Percentiles rank a stretch among this genome's conserved stretches.
Evolutionary conservation across 768 basidiomycete species (phyloP).

Genomic region (Macrocybe gigantea): DNA sequence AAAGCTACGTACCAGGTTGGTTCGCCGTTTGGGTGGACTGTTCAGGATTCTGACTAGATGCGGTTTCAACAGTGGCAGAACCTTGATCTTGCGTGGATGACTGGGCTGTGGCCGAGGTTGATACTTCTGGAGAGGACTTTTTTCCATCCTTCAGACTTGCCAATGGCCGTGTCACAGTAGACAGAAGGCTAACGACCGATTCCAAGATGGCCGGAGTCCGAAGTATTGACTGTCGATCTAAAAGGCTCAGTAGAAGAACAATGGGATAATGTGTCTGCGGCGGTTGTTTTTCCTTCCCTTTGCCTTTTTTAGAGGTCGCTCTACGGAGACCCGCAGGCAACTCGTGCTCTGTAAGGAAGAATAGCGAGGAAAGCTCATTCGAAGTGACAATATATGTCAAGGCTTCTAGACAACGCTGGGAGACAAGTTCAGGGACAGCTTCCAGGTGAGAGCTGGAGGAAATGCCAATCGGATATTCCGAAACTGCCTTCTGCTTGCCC

Average conservation of each 20-base stretch:
- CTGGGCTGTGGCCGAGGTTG: not conserved
- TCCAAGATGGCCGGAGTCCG: slow-evolving; percentile 91
- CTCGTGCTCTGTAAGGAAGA: slow-evolving; percentile 97
- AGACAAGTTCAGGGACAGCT: slow-evolving; percentile 86
- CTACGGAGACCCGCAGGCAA: slow-evolving; percentile 73
- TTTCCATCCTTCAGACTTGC: slow-evolving; percentile 53
- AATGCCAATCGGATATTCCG: slow-evolving; percentile 46
- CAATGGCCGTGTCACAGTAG: slow-evolving; percentile 83
- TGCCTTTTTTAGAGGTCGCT: slow-evolving; percentile 75
- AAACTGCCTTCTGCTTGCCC: slow-evolving; percentile 63
- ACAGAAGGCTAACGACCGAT: slow-evolving; percentile 81
- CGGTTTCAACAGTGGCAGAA: slow-evolving; percentile 3
- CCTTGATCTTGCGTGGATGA: too few relatives aligned
- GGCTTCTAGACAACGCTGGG: slow-evolving; percentile 91
- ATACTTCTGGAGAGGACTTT: slow-evolving; percentile 7
- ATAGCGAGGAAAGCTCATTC: slow-evolving; percentile 81
- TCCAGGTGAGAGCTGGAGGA: slow-evolving; percentile 46
- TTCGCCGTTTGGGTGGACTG: not conserved
- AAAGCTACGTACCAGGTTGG: not conserved
- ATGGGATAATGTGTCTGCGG: slow-evolving; percentile 87
- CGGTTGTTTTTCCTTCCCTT: slow-evolving; percentile 87
- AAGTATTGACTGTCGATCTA: slow-evolving; percentile 83
- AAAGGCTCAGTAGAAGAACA: slow-evolving; percentile 78
- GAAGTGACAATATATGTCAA: slow-evolving; percentile 80
- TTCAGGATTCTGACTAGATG: not conserved